These are phyloP conservation scores for Russula sp. DNA, from an alignment of 768 basidiomycete genomes.

Conservation along the genomic window DNA sequence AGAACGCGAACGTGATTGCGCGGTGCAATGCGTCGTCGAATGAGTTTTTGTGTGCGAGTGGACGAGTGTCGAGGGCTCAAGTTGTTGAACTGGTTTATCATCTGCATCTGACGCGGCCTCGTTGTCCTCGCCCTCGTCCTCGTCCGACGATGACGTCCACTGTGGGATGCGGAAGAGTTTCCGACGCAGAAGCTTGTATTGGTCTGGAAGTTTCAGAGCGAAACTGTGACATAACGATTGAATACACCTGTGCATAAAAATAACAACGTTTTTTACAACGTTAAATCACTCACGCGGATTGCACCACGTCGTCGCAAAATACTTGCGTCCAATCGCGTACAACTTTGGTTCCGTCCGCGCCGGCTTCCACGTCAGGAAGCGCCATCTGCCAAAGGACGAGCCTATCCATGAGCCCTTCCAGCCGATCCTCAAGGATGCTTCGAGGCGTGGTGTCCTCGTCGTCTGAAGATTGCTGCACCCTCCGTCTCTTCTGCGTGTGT, in stretches of 20 bases:
- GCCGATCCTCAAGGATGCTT: slow-evolving; percentile 45
- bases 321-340: slow-evolving; percentile 64
- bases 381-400: slow-evolving; percentile 69
- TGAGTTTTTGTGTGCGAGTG: not conserved
- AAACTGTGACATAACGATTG: not conserved
- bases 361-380: slow-evolving; percentile 33
- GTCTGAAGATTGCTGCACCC: slow-evolving; percentile 25
- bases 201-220: slow-evolving; percentile 2
- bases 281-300: slow-evolving; percentile 45
- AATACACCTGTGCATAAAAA: not conserved
- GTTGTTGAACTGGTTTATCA: not conserved
- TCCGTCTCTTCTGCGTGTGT: slow-evolving; percentile 18
- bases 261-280: not conserved
- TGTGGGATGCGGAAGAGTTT: slow-evolving; percentile 24
- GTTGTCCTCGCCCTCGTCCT: slow-evolving; percentile 12
- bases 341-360: slow-evolving; percentile 19
- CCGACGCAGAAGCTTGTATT: slow-evolving; percentile 24
- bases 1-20: slow-evolving; percentile 29
- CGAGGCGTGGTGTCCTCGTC: slow-evolving; percentile 19
- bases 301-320: slow-evolving; percentile 64
- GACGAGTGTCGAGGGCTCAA: not conserved
- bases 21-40: not conserved
- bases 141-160: slow-evolving; percentile 8
- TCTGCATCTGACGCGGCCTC: slow-evolving; percentile 4
- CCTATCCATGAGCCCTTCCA: slow-evolving; percentile 68